Base-by-base conservation (phyloP, 371 early-diverging fungal species). In the Syncephalis fuscata region DNA sequence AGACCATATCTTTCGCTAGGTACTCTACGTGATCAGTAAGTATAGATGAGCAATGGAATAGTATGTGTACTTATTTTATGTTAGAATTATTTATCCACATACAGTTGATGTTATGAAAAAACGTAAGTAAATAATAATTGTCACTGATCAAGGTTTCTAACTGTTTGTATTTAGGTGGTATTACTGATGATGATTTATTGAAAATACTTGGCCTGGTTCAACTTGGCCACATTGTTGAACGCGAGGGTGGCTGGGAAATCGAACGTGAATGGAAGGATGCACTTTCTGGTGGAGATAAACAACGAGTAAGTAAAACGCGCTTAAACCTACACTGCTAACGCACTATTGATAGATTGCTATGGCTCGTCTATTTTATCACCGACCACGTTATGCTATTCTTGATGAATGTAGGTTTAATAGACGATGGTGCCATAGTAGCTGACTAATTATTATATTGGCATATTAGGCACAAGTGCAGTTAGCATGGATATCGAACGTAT, bases 1-100 rank as follows among this genome's bases (percentile, higher is more conserved):
- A 72, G 91, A 41, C 95, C 98, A 14, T 97, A 95, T 53, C 73
- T 97, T 19, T 82, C 89, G 17, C 64, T 88, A 20, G 95, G 98
- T 42, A 93, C 93, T 4, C 66, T 97, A 38, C 75, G 98, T 43
- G 94, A 96, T 62, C 96, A 93, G 32, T 32, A 11, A 32, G 32
- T 32, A 32, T 32, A 73, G 68, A 66, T 57, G 7, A 32, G 11
- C 11, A 17, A 3, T 20, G 9, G 38, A 17, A 48, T 2, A 3
- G 16, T 19, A 39, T 15, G 9, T 25, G 9, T 14, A 14, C 40
- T 51, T 47, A 39, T 25, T 24, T 3, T 45, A 71, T 69, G 4
- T 7, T 32, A 32, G 32, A 59, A 78, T 92, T 52, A 75, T 89
- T 37, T 91, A 91, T 56, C 91, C 91, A 17, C 74, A 89, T 57